Evolutionary conservation across 2,329 filamentous ascomycete genomes (phyloP).

Genomic region (Cercospora citrullina): DNA sequence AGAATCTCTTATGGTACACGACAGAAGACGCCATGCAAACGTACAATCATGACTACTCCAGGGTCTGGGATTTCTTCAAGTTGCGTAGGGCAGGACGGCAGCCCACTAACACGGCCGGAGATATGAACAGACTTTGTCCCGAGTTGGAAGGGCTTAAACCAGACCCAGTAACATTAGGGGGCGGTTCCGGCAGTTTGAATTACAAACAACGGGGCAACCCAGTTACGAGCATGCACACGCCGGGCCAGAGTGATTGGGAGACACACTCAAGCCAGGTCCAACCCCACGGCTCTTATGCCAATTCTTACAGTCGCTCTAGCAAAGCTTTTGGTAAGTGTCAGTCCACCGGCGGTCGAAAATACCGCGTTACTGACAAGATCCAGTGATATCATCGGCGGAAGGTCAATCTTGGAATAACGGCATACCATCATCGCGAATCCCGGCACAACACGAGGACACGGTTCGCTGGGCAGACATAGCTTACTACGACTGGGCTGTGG

Average conservation of each 20-base stretch:
- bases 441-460: background rate
- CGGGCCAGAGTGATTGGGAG: background rate
- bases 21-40: background rate
- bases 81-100: background rate
- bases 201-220: no score
- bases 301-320: background rate
- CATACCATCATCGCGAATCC: background rate
- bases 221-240: no score
- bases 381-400: background rate
- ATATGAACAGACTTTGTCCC: background rate
- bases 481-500: background rate
- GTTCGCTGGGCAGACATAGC: background rate
- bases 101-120: background rate
- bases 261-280: background rate
- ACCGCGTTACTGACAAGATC: background rate
- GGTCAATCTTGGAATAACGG: background rate
- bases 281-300: background rate
- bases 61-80: rapidly evolving
- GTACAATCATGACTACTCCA: background rate
- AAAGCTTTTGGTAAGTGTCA: background rate
- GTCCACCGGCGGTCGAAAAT: rapidly evolving
- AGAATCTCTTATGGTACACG: background rate
- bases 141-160: background rate
- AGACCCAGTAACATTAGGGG: background rate
- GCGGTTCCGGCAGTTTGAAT: no score